phyloP scores from a whole-genome alignment of 495 filamentous ascomycete species.

The Cairneyella variabilis region DNA sequence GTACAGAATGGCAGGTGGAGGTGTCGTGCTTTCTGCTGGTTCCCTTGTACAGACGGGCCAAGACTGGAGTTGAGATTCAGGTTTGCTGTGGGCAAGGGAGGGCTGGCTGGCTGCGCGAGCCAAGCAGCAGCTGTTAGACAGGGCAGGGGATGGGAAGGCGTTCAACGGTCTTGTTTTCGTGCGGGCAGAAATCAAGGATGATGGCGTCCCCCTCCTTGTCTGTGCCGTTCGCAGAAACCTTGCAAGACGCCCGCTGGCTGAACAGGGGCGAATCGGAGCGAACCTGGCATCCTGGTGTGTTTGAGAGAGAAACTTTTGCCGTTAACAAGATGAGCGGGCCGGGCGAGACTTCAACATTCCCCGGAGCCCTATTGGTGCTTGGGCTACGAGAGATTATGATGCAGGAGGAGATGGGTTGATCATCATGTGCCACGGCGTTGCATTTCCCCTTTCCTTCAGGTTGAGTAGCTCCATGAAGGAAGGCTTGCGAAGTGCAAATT shows the following conservation, averaged over 20 bases:
- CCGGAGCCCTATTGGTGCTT: conserved; percentile 1
- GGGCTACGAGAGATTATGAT: background rate
- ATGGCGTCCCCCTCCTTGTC: conserved; percentile 14
- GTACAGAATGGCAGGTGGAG: conserved; percentile 1
- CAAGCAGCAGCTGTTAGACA: conserved; percentile 15
- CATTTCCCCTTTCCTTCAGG: background rate
- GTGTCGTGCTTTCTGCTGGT: background rate
- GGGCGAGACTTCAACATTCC: background rate
- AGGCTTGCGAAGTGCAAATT: too few relatives aligned
- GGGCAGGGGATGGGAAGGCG: conserved; percentile 2
- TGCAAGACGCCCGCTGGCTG: conserved; percentile 1
- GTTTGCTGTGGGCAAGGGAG: conserved; percentile 16
- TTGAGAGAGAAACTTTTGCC: conserved; percentile 18
- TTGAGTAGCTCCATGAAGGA: too few relatives aligned
- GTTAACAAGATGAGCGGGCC: conserved; percentile 3
- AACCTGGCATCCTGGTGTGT: too few relatives aligned
- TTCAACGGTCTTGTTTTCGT: conserved; percentile 12
- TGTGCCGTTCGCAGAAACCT: conserved; percentile 10
- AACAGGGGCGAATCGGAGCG: too few relatives aligned
- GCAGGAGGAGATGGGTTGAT: background rate
- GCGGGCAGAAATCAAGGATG: conserved; percentile 14
- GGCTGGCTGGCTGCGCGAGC: conserved; percentile 2
- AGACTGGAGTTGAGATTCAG: conserved; percentile 25
- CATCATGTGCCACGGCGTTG: conserved; percentile 9
- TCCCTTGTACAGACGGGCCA: too few relatives aligned